phyloP scores from a whole-genome alignment of 257 asterid genomes.

The Prunella vulgaris region DNA sequence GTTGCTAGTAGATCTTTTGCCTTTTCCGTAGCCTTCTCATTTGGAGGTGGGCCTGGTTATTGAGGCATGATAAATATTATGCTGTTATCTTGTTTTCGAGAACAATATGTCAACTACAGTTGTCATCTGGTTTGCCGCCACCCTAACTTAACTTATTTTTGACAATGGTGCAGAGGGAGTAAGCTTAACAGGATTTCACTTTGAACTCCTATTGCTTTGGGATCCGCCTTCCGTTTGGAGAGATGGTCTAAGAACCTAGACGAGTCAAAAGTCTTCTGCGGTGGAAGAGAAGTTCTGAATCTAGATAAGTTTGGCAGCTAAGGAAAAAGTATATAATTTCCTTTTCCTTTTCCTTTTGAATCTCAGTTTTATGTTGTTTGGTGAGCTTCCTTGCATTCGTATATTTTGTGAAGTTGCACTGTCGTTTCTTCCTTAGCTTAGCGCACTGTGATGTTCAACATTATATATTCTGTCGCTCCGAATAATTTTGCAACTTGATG shows the following conservation, averaged over 20 bases:
- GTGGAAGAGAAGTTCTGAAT: not conserved
- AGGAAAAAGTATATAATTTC: conserved; percentile 13
- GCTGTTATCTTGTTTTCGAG: not conserved
- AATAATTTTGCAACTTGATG: not conserved
- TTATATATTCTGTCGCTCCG: not conserved
- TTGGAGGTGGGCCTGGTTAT: not conserved
- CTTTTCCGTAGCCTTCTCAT: not conserved
- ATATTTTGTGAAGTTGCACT: not conserved
- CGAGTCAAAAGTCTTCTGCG: not conserved
- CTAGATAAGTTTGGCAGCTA: conserved; percentile 10
- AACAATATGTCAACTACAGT: not conserved
- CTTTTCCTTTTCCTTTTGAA: not conserved
- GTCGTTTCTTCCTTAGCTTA: conserved; percentile 16
- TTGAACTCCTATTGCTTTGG: not conserved
- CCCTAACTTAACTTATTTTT: not conserved
- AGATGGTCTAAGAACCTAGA: not conserved
- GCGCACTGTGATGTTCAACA: not conserved
- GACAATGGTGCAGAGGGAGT: conserved; percentile 36
- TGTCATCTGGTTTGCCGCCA: too few relatives aligned
- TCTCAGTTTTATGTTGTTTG: not conserved
- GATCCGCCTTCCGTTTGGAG: conserved; percentile 7
- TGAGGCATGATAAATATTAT: not conserved
- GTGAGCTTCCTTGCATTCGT: not conserved
- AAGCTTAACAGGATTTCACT: not conserved
- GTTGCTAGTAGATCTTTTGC: not conserved